phyloP scores from a whole-genome alignment of 345 rosid genomes.

The Erucastrum elatum region DNA sequence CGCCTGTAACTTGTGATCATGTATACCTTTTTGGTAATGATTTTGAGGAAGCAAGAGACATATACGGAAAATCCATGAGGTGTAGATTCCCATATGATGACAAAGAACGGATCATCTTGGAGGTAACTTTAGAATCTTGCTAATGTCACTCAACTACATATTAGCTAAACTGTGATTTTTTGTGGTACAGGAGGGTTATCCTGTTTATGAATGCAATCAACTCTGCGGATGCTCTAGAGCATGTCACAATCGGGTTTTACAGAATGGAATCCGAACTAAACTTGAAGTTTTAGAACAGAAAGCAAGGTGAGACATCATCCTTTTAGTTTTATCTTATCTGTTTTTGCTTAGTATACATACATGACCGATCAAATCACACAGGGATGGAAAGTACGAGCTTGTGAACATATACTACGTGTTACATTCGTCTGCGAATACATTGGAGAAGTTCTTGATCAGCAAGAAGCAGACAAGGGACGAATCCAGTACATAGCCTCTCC shows the following conservation, averaged over 20 bases:
- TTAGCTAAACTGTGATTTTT: neutral
- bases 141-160: neutral
- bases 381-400: conserved; percentile 97
- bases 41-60: conserved; percentile 92
- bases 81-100: conserved; percentile 85
- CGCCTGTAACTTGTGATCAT: conserved; percentile 77
- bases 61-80: conserved; percentile 67
- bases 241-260: conserved; percentile 90
- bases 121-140: conserved; percentile 49
- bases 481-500: conserved; percentile 48
- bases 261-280: conserved; percentile 71
- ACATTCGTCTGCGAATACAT: conserved; percentile 83
- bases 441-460: conserved; percentile 77
- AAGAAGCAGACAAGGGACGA: conserved; percentile 64
- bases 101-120: conserved; percentile 73
- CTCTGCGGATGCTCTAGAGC: conserved; percentile 70
- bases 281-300: conserved; percentile 76
- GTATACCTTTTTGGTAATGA: conserved; percentile 87
- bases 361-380: conserved; percentile 33
- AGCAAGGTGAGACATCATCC: conserved; percentile 57
- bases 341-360: neutral
- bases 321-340: neutral
- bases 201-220: conserved; percentile 91
- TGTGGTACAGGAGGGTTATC: conserved; percentile 85
- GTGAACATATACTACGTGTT: conserved; percentile 81